Evolutionary conservation across 106 monocot genomes (phyloP).

Genomic region (Platanthera guangdongensis): DNA sequence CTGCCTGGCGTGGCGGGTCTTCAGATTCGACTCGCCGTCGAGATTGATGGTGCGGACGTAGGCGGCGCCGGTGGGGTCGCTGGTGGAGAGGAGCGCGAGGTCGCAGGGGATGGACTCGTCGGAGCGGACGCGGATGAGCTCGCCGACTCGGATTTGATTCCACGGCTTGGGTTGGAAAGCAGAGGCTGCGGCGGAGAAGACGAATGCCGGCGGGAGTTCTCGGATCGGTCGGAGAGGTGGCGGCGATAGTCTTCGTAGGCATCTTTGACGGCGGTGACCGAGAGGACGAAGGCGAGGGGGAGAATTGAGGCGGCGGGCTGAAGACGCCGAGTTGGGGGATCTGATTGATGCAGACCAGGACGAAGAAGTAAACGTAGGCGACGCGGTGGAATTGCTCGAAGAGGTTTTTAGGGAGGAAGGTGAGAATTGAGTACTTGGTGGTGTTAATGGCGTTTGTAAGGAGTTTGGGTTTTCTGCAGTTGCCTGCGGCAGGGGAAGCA

Average conservation of each 20-base stretch:
- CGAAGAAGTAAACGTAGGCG: constrained; percentile 84
- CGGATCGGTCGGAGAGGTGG: constrained; percentile 74
- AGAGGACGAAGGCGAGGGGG: constrained; percentile 75
- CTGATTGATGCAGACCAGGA: constrained; percentile 69
- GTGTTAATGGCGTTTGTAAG: constrained; percentile 46
- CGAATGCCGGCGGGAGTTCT: constrained; percentile 51
- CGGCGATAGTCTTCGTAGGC: constrained; percentile 87
- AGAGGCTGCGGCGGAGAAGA: constrained; percentile 16
- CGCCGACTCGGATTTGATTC: constrained; percentile 73
- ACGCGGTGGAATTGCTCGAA: constrained; percentile 94
- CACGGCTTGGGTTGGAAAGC: constrained; percentile 48
- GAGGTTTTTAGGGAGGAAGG: constrained; percentile 82
- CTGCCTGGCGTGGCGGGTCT: constrained; percentile 79
- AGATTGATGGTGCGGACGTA: constrained; percentile 91
- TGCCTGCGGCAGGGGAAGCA: no score
- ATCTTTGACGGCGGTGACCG: constrained; percentile 81
- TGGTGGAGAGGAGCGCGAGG: constrained; percentile 76
- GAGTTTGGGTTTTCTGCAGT: background rate
- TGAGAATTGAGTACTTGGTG: constrained; percentile 60
- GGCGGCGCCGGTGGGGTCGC: constrained; percentile 84
- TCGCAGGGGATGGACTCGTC: constrained; percentile 84
- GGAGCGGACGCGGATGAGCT: constrained; percentile 36
- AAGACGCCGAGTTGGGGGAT: constrained; percentile 78
- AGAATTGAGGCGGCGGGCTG: constrained; percentile 51
- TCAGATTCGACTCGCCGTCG: constrained; percentile 96